Evolutionary conservation across 805 yeast species (phyloP), one percentile per base, ranked within the genome.

Genomic region (Saccharomycopsis sp.): DNA sequence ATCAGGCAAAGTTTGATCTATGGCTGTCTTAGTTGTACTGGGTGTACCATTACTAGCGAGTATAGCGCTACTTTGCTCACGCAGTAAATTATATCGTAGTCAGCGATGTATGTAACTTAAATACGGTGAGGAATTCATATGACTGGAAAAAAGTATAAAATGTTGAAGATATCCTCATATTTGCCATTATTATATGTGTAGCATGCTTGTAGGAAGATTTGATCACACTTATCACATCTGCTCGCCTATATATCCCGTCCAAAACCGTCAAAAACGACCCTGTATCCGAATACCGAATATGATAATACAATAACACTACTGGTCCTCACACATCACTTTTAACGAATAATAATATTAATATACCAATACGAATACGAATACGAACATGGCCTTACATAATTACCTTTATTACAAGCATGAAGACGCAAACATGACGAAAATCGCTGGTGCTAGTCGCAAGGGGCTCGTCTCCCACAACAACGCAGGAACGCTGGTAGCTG

Each of bases 361-460:
- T n/a, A n/a, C n/a, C n/a, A n/a, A n/a, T n/a, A 29, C 38, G 38
- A 29, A 29, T 29, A 29, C 5, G 9, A 29, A 5, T 7, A 12
- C 38, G 20, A 52, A 24, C n/a, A 52, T 52, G 54, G 54, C 54
- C 15, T 3, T 52, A 52, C 54, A 52, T 52, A 52, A 52, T 29
- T 52, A 52, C 38, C 12, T 52, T 7, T 52, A 52, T 52, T 52
- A 2, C 38, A 52, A 52, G 15, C 54, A 52, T 52, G 42, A 52
- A 23, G 54, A 52, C 34, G 54, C 25, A 23, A 29, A 23, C 34
- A 52, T 52, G 20, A 38, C 25, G 17, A 52, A 52, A 52, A 52
- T 52, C 15, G 54, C 54, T 9, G 34, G 54, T n/a, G 38, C 54
- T 7, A 24, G 20, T 52, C 42, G 49, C 12, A 12, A 5, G 38